Percentiles rank a stretch among this genome's conserved stretches.
Conservation (phyloP, 352 stramenopile genomes). For the Globisporangium cylindrosporum region DNA sequence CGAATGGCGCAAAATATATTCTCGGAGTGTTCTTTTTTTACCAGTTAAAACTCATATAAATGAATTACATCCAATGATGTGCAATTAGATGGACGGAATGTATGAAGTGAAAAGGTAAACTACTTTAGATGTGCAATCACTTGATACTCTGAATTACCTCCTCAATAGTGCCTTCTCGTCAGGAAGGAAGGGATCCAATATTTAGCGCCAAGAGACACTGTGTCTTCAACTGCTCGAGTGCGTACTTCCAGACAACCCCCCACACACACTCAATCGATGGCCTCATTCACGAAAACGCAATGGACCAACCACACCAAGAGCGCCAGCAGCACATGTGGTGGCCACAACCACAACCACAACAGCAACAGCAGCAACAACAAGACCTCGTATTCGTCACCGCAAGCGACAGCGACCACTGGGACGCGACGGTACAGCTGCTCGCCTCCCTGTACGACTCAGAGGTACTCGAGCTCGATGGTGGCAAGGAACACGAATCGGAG, state of each 20-base stretch:
- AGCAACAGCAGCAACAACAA: background rate
- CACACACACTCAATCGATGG: background rate
- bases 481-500: background rate
- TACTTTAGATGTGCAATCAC: background rate
- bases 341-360: no score
- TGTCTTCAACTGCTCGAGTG: background rate
- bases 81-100: background rate
- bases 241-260: background rate
- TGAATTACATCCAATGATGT: background rate
- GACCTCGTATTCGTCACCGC: background rate
- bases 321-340: background rate
- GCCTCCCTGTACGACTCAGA: background rate
- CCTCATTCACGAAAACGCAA: slow-evolving; percentile 1
- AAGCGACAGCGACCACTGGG: slow-evolving; percentile 4
- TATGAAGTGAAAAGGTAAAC: background rate
- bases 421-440: slow-evolving; percentile 10
- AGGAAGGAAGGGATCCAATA: background rate
- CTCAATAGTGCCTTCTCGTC: background rate
- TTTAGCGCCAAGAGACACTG: background rate
- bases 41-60: background rate
- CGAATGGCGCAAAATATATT: no score
- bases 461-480: background rate
- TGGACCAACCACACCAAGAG: background rate
- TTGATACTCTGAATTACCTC: background rate
- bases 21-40: background rate